Evolutionary conservation across 2,329 filamentous ascomycete genomes (phyloP), one percentile per base, ranked within the genome.

Genomic region (Xylariaceae sp.): DNA sequence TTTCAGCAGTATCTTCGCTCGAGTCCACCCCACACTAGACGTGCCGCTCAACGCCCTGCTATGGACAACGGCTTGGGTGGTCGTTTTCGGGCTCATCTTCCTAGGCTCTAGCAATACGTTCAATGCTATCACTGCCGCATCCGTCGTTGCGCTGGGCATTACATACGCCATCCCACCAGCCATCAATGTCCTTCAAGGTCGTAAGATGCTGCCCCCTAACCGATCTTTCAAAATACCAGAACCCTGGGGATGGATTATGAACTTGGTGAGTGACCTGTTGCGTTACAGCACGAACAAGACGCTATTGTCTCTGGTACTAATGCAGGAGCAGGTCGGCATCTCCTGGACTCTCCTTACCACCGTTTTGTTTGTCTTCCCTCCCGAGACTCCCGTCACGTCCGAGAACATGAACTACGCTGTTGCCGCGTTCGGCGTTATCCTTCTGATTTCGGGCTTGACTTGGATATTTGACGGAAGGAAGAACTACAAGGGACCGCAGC

Each of bases 121-220:
- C 71, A 89, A 87, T 35, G 87, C 87, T 11, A 88, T 91, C 61
- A 79, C 88, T 1, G 84, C 86, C 0, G 82, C 87, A 0, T 87
- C 86, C 0, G 88, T 92, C 0, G 87, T 91, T 6, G 82, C 87
- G 1, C 77, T 92, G 0, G 84, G 86, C 6, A 73, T 92, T 4
- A 87, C 86, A 2, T 92, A 92, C 61, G 88, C 82, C 5, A 89
- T 92, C 32, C 89, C 89, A 0, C 82, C 90, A 40, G 77, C 81
- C 0, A 84, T 92, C 60, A 89, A 91, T 62, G 80, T 84, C 51
- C 68, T 88, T 2, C 82, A 85, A 1, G 86, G 87, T 6, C 80
- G 87, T 6, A 82, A 77, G 43, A 84, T 84, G 75, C 73, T 91
- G 6, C 88, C 87, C 0, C 77, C 81, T 40, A 72, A 73, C 2